phyloP scores from a whole-genome alignment of 1,284 basidiomycete species.

The Cryptococcus deneoformans region DNA sequence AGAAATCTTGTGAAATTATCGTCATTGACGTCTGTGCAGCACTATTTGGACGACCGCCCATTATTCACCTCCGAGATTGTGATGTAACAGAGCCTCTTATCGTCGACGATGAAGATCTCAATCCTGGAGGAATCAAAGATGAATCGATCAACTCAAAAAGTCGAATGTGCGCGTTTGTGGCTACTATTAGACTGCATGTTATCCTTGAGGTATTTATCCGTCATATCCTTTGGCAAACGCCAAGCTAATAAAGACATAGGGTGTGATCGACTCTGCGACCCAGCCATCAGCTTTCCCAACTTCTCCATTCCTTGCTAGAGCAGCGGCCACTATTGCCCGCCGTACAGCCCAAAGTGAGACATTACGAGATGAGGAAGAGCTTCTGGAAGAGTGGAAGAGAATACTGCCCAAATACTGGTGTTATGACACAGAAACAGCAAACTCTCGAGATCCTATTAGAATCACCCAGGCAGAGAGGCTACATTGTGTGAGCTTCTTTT shows the following conservation, averaged over 20 bases:
- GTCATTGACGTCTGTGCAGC: slow-evolving; percentile 54
- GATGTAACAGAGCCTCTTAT: slow-evolving; percentile 77
- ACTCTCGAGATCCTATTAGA: slow-evolving; percentile 78
- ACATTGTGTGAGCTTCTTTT: slow-evolving; percentile 56
- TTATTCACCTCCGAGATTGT: slow-evolving; percentile 79
- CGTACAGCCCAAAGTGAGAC: slow-evolving; percentile 55
- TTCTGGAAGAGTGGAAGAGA: slow-evolving; percentile 72
- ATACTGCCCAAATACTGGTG: slow-evolving; percentile 72
- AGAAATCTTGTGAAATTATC: slow-evolving; percentile 6
- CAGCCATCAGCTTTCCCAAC: slow-evolving; percentile 46
- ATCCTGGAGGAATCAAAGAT: slow-evolving; percentile 63
- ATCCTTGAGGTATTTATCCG: slow-evolving; percentile 60
- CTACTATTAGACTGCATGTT: slow-evolving; percentile 69
- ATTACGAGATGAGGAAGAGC: slow-evolving; percentile 69
- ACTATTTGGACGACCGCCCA: slow-evolving; percentile 79
- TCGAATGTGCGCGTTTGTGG: slow-evolving; percentile 74
- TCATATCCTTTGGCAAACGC: too few relatives aligned
- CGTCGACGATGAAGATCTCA: slow-evolving; percentile 85
- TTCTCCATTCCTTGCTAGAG: slow-evolving; percentile 49
- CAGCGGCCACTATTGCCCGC: slow-evolving; percentile 46
- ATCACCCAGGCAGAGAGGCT: slow-evolving; percentile 81
- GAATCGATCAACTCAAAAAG: slow-evolving; percentile 68
- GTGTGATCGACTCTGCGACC: slow-evolving; percentile 55
- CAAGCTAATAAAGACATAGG: slow-evolving; percentile 16
- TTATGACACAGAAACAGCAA: slow-evolving; percentile 72